Evolutionary conservation across 176 grass and related monocot species (phyloP).

Genomic region (Ampelocalamus luodianensis): DNA sequence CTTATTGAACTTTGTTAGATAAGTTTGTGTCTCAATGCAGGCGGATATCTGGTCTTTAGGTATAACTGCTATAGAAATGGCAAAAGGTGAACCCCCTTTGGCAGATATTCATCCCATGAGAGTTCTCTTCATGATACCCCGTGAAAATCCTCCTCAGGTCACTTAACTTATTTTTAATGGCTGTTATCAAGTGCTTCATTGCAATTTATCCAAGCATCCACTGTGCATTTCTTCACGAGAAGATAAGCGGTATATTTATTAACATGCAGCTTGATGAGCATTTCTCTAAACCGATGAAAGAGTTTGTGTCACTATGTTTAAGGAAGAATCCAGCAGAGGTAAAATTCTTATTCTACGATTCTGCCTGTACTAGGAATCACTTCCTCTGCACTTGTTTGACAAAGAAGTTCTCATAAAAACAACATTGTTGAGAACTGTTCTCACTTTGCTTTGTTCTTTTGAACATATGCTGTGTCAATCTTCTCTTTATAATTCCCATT

Average conservation of each 20-base stretch:
- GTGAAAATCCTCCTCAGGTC: conserved; percentile 99
- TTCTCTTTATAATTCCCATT: neutral
- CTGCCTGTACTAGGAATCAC: neutral
- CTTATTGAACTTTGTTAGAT: conserved; percentile 41
- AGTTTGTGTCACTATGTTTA: conserved; percentile 98
- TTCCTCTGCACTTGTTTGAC: conserved; percentile 22
- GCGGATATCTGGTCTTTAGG: conserved; percentile 99
- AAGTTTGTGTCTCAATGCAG: conserved; percentile 63
- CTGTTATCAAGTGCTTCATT: conserved; percentile 38
- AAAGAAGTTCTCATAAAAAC: conserved; percentile 11
- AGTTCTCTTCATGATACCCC: conserved; percentile 99
- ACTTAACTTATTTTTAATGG: conserved; percentile 34
- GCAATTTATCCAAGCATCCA: conserved; percentile 22
- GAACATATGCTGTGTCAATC: conserved; percentile 7
- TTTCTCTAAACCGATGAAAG: conserved; percentile 96
- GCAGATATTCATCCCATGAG: conserved; percentile 99
- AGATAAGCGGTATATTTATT: conserved; percentile 44
- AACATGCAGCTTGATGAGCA: conserved; percentile 93
- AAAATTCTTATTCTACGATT: conserved; percentile 33
- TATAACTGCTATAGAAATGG: conserved; percentile 99
- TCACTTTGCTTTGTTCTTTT: neutral
- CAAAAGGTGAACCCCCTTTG: conserved; percentile 99
- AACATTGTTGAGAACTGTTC: neutral
- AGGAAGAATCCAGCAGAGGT: conserved; percentile 97
- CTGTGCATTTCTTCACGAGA: conserved; percentile 30